Conservation (phyloP, 768 basidiomycete genomes). For the Lactifluus piperatus region DNA sequence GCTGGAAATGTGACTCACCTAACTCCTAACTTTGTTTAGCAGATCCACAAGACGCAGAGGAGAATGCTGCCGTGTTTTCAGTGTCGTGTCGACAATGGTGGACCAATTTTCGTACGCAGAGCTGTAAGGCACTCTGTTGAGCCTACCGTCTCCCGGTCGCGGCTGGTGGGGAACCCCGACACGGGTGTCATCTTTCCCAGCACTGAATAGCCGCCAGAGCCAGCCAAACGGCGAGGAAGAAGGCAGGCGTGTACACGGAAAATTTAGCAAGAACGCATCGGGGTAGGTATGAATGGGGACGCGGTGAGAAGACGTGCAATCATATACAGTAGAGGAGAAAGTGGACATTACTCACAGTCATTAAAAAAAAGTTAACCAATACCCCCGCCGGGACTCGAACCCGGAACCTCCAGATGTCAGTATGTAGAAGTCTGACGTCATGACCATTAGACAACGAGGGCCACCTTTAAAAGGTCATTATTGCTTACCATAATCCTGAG, state of each 20-base stretch:
- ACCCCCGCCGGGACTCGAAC: constrained; percentile 84
- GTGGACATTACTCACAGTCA: constrained; percentile 25
- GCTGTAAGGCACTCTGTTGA: constrained; percentile 47
- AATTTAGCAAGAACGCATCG: constrained; percentile 40
- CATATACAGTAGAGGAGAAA: constrained; percentile 58
- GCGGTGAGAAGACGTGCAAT: not conserved
- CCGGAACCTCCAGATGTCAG: constrained; percentile 69
- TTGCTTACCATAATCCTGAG: not conserved
- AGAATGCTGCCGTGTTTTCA: constrained; percentile 40
- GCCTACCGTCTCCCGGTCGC: constrained; percentile 30
- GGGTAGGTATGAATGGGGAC: constrained; percentile 48
- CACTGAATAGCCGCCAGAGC: constrained; percentile 49
- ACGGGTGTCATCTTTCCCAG: constrained; percentile 34
- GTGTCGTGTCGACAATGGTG: constrained; percentile 52
- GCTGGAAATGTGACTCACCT: constrained; percentile 47
- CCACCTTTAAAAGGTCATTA: constrained; percentile 20
- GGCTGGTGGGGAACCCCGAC: constrained; percentile 59
- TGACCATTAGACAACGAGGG: constrained; percentile 86
- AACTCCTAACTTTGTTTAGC: not conserved
- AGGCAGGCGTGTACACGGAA: constrained; percentile 14
- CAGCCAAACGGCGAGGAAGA: constrained; percentile 39
- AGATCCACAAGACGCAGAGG: not conserved
- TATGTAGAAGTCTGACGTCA: constrained; percentile 81
- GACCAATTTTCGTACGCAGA: constrained; percentile 56
- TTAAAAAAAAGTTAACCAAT: constrained; percentile 7